Conservation (phyloP, 1,284 basidiomycete genomes). For the Cutaneotrichosporon cavernicola region DNA sequence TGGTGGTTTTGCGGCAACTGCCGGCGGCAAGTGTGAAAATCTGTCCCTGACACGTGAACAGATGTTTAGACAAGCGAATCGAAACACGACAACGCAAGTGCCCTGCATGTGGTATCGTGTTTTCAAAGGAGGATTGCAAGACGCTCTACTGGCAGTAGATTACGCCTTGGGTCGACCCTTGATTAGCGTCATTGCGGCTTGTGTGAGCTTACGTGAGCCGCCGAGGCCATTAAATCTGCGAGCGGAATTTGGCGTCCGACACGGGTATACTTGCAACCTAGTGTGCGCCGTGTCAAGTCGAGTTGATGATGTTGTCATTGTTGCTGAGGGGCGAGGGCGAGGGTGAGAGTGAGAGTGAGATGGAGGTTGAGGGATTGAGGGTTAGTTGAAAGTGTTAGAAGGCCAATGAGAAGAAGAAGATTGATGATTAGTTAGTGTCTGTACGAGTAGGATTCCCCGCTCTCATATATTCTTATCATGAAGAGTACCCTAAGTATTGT, state of each 20-base stretch:
- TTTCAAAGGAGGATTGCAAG: constrained; percentile 84
- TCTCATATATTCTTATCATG: background rate
- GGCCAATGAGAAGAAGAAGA: background rate
- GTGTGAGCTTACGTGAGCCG: background rate
- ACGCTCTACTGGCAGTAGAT: constrained; percentile 74
- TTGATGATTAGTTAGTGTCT: background rate
- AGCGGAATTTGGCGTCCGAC: background rate
- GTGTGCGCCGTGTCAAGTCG: background rate
- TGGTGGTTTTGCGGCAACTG: background rate
- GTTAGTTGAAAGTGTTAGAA: background rate
- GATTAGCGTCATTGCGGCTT: background rate
- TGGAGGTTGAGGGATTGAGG: background rate
- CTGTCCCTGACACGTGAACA: constrained; percentile 21
- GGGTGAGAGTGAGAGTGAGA: background rate
- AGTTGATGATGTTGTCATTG: background rate
- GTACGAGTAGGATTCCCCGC: background rate
- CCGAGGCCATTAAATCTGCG: background rate
- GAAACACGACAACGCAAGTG: constrained; percentile 92
- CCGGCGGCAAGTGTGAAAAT: constrained; percentile 10
- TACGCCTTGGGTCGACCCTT: background rate
- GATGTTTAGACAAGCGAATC: constrained; percentile 80
- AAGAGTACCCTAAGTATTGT: background rate
- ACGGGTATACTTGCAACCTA: background rate
- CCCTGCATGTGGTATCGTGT: constrained; percentile 81
- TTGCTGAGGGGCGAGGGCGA: background rate